phyloP scores from a whole-genome alignment of 78 protist genomes.

The Dictyostelium capitatum region DNA sequence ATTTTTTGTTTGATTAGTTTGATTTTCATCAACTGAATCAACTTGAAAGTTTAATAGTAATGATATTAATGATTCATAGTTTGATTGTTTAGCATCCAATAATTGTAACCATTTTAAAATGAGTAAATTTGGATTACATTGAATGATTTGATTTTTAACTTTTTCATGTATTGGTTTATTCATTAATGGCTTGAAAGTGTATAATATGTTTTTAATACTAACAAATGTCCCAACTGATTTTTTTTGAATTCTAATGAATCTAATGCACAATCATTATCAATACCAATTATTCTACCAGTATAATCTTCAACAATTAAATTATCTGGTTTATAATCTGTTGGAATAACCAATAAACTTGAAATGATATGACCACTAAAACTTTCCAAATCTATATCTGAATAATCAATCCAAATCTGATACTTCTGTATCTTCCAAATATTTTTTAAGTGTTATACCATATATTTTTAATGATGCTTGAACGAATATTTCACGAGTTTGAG shows the following conservation, averaged over 20 bases:
- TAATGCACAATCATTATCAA: constrained; percentile 1
- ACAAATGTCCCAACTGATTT: background rate
- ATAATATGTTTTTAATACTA: background rate
- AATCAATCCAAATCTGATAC: too few relatives aligned
- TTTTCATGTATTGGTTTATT: background rate
- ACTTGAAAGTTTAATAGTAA: too few relatives aligned
- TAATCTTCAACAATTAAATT: background rate
- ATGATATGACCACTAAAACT: background rate
- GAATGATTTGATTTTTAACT: background rate
- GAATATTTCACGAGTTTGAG: background rate
- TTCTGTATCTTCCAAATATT: background rate
- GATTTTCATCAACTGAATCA: background rate
- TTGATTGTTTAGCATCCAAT: background rate
- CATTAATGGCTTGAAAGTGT: background rate
- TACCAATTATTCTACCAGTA: background rate
- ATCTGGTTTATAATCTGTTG: background rate
- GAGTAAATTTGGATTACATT: background rate
- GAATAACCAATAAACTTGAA: background rate
- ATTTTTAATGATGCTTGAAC: background rate
- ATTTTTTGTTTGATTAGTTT: background rate
- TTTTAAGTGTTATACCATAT: background rate
- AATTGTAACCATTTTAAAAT: background rate
- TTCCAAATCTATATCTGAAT: background rate
- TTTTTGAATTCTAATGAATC: background rate
- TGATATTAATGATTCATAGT: background rate